Base-by-base conservation (phyloP, 1,284 basidiomycete genomes). In the Apiotrichum laibachii region DNA sequence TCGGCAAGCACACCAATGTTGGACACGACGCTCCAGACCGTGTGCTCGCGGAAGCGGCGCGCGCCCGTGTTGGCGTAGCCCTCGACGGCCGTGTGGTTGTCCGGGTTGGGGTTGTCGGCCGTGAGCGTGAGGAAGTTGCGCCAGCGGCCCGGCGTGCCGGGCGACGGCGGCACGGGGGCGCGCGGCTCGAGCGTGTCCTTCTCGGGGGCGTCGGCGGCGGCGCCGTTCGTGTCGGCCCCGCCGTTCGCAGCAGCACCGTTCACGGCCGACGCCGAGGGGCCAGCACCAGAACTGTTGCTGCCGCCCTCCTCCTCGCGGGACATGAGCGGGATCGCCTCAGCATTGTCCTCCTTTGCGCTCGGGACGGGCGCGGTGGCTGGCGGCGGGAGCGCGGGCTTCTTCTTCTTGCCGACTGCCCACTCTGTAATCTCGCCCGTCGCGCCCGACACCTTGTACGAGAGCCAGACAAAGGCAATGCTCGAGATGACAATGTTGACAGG, bases 401-500 rank as follows among this genome's bases (percentile, higher is more conserved):
- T 73, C 59, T 69, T 69, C 60, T 76, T 72, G 35, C 80, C 78
- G 62, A 89, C 90, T 52, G 90, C 81, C 82, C 85, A 86, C 53
- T 79, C 80, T 6, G 90, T 90, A 59, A 92, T 79, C 57, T 86
- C 82, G 19, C 85, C 85, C 0, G 88, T 90, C 10, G 90, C 89
- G 64, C 83, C 82, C 10, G 89, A 85, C 51, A 90, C 85, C 64
- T 85, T 84, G 73, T 92, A 83, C 55, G 85, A 88, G 43, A 92
- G 74, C 78, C 86, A 92, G 64, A 92, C 78, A 77, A 93, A 93
- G 71, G 88, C 82, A 42, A 85, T 77, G 18, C 86, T 85, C 18
- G 89, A 88, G 55, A 92, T 67, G 43, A 89, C 75, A 63, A 92
- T 84, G 76, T 93, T 94, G 66, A 88, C 52, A 8, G 85, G 82